Base-by-base conservation (phyloP, 164 flowering plant genomes). In the Vitis amurensis region DNA sequence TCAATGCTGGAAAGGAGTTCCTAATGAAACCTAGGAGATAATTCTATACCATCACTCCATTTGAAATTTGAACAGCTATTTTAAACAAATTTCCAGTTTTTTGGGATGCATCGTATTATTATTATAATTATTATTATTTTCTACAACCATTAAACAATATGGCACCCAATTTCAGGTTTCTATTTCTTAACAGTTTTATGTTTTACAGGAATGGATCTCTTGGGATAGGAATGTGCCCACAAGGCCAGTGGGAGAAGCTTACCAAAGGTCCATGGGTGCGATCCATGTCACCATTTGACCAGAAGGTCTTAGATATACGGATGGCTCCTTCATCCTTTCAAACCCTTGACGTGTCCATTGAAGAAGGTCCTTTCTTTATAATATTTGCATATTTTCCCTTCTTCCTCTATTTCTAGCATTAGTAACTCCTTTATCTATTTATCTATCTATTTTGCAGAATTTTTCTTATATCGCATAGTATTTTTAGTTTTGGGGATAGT, bases 241-340 rank as follows among this genome's bases (percentile, higher is more conserved):
- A 69, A 63, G 74, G 78, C 4, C 79, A 82, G 63, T 95, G 99
- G 99, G 87, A 87, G 85, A 95, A 87, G 76, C 82, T 89, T 69
- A n/a, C 68, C 15, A 85, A 89, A 76, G 93, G 87, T 77, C 79
- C 78, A 69, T 93, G 96, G 96, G 78, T 68, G 55, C 81, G 73
- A 53, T 72, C 86, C 44, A 87, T 90, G 90, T 93, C 99, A 31
- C 99, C 99, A 67, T 95, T 88, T 81, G 96, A 87, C 69, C 80
- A 77, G 77, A 87, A 79, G 77, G 57, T 93, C 68, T 74, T 95
- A 64, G 99, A 95, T 70, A 73, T 91, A 70, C 73, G 99, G 63
- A 74, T 80, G 66, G 63, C 81, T 49, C 78, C 84, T 37, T 68
- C 80, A 47, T 79, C 83, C 63, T 62, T 76, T 2, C 83, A 76